Conservation (phyloP, 352 stramenopile genomes). For the Phytophthora colocasiae region DNA sequence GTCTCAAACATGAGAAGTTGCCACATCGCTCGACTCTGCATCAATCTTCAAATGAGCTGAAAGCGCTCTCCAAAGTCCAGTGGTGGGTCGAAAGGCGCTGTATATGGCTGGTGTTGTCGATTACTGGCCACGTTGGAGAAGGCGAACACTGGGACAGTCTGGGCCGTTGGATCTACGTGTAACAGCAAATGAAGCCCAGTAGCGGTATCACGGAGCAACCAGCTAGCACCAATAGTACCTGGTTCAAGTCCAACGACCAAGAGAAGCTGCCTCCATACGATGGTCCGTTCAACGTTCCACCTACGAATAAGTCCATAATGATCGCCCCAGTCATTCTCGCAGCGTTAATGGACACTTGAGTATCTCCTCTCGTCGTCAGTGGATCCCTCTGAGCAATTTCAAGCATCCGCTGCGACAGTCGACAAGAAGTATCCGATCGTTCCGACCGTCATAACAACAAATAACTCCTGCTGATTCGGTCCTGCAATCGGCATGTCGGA, state of each 20-base stretch:
- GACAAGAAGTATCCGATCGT: constrained; percentile 89
- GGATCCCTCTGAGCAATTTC: constrained; percentile 75
- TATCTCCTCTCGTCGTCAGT: constrained; percentile 45
- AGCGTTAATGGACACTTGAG: constrained; percentile 45
- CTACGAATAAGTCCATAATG: constrained; percentile 59
- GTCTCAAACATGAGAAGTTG: constrained; percentile 74
- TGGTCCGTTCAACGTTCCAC: constrained; percentile 56
- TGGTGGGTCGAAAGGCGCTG: constrained; percentile 10
- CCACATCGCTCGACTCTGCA: constrained; percentile 77
- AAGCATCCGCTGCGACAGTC: constrained; percentile 84
- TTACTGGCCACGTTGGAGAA: constrained; percentile 21
- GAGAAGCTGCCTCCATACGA: constrained; percentile 70
- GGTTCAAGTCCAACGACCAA: constrained; percentile 40
- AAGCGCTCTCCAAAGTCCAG: constrained; percentile 40
- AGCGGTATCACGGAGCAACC: constrained; percentile 48
- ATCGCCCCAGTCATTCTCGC: constrained; percentile 56
- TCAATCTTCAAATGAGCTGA: constrained; percentile 63
- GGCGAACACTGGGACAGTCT: constrained; percentile 22
- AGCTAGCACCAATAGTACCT: constrained; percentile 48
- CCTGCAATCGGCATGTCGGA: constrained; percentile 1
- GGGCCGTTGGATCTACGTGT: constrained; percentile 46
- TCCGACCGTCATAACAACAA: constrained; percentile 77
- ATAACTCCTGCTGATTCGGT: constrained; percentile 54
- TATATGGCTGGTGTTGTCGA: neutral
- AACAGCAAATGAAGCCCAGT: constrained; percentile 58